These are phyloP conservation scores for Crassisporium funariophilum DNA, from an alignment of 768 basidiomycete species.

Conservation along the genomic window DNA sequence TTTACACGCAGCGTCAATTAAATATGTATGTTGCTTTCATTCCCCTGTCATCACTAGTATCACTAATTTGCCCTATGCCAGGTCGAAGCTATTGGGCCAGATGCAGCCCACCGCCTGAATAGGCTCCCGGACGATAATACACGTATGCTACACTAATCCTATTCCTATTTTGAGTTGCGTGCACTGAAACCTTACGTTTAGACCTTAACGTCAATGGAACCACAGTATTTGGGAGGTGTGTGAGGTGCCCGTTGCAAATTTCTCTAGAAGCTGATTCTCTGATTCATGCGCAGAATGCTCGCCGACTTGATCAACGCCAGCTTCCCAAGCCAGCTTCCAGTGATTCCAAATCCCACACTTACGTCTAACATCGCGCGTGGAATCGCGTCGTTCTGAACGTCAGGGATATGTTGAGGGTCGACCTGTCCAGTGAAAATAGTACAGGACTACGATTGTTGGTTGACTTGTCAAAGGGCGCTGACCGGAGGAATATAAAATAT, in stretches of 20 bases:
- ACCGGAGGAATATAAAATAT: too few species aligned
- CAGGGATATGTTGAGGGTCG: too few species aligned
- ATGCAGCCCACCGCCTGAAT: slow-evolving; percentile 40
- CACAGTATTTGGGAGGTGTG: slow-evolving; percentile 42
- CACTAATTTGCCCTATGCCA: slow-evolving; percentile 8
- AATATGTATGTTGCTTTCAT: slow-evolving; percentile 27
- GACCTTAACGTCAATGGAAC: slow-evolving; percentile 42
- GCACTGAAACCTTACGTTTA: slow-evolving; percentile 8
- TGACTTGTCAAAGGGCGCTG: too few species aligned
- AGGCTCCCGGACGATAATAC: slow-evolving; percentile 40
- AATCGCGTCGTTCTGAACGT: slow-evolving; percentile 41
- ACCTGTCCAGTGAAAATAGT: too few species aligned
- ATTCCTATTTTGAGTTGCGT: not conserved
- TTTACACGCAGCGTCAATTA: slow-evolving; percentile 38
- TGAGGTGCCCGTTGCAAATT: not conserved
- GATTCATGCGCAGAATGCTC: slow-evolving; percentile 33
- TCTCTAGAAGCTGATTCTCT: not conserved
- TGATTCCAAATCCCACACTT: slow-evolving; percentile 36
- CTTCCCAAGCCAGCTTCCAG: slow-evolving; percentile 37
- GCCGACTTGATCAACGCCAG: slow-evolving; percentile 38
- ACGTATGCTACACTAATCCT: slow-evolving; percentile 23
- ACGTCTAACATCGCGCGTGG: slow-evolving; percentile 41
- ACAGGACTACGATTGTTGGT: not conserved
- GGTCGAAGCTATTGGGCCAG: slow-evolving; percentile 42
- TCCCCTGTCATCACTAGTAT: not conserved